Evolutionary conservation across 2,329 filamentous ascomycete species (phyloP).

Genomic region (Thelonectria blattea): DNA sequence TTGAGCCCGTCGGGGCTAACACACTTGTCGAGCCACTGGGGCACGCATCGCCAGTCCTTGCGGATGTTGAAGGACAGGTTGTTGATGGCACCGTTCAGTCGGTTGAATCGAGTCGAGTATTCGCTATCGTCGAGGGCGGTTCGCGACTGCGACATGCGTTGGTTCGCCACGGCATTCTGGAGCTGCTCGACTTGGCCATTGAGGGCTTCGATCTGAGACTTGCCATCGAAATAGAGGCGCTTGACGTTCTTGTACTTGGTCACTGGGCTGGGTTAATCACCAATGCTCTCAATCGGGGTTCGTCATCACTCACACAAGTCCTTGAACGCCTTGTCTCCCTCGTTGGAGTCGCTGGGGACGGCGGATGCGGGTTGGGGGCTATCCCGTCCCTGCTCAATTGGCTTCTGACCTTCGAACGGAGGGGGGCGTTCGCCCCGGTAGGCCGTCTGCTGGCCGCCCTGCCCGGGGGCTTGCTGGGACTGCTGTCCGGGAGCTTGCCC

Average conservation of each 20-base stretch:
- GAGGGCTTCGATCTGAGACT: constrained; percentile 87
- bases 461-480: constrained; percentile 44
- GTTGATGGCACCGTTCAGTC: constrained; percentile 91
- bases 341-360: constrained; percentile 44
- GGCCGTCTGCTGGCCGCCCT: constrained; percentile 41
- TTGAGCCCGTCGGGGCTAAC: constrained; percentile 86
- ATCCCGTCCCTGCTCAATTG: constrained; percentile 57
- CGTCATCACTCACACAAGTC: constrained; percentile 56
- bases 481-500: constrained; percentile 39
- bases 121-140: constrained; percentile 95
- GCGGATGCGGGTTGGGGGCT: constrained; percentile 59
- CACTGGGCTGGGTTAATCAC: constrained; percentile 58
- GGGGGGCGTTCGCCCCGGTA: constrained; percentile 50
- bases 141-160: constrained; percentile 90
- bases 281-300: not conserved
- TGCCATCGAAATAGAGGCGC: constrained; percentile 95
- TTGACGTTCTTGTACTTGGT: constrained; percentile 98
- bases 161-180: constrained; percentile 96
- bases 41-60: constrained; percentile 88
- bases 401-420: constrained; percentile 51
- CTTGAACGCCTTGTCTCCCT: constrained; percentile 62
- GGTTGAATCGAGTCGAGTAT: constrained; percentile 86
- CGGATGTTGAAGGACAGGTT: constrained; percentile 95
- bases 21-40: constrained; percentile 77
- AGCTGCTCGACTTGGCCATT: constrained; percentile 88